These are phyloP conservation scores for Mesembryanthemum crystallinum DNA, from an alignment of 148 eudicot genomes.

Conservation along the genomic window DNA sequence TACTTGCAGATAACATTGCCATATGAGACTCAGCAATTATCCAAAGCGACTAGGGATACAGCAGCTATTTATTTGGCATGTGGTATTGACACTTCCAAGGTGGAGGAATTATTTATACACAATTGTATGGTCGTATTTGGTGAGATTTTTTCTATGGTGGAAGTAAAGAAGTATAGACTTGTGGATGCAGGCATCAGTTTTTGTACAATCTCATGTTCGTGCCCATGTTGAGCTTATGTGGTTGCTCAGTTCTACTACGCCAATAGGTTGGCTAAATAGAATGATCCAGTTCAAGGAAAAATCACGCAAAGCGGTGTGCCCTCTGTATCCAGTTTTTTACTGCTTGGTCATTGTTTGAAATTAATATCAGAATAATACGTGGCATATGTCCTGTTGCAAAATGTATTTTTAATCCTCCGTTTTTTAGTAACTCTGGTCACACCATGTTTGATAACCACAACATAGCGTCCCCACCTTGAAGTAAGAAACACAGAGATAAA, in stretches of 20 bases:
- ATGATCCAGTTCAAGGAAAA: constrained; percentile 99
- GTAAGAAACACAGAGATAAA: background rate
- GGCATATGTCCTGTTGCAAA: background rate
- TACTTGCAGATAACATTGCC: constrained; percentile 83
- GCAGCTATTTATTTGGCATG: constrained; percentile 96
- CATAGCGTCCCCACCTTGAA: no score
- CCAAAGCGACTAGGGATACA: constrained; percentile 80
- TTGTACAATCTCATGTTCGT: constrained; percentile 98
- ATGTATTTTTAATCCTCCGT: no score
- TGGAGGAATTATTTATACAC: constrained; percentile 19
- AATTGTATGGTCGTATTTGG: background rate
- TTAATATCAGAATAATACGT: no score
- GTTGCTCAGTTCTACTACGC: constrained; percentile 90
- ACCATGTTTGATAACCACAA: no score
- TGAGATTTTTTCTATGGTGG: constrained; percentile 2
- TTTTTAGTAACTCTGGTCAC: no score
- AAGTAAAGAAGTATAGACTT: constrained; percentile 8
- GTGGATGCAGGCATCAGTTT: constrained; percentile 72
- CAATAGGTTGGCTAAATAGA: constrained; percentile 95
- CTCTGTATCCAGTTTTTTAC: constrained; percentile 10
- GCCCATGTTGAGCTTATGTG: constrained; percentile 98
- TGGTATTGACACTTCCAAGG: constrained; percentile 89
- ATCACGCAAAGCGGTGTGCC: constrained; percentile 76
- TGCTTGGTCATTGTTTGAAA: background rate
- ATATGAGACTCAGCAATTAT: constrained; percentile 69